Conservation (phyloP, 495 filamentous ascomycete genomes). For the Penicillium crystallinum region DNA sequence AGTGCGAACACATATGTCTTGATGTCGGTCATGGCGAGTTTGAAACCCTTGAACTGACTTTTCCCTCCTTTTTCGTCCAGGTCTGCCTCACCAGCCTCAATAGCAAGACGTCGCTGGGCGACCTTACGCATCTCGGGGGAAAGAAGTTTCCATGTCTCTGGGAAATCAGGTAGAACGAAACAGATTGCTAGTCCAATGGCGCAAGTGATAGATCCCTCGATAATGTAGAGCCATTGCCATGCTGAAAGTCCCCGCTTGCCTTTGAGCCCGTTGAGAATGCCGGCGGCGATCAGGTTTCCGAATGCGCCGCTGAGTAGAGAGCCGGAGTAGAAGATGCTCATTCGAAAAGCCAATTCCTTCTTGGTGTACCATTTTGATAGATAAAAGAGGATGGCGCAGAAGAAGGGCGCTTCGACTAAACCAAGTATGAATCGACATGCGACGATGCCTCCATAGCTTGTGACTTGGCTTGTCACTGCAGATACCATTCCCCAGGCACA, state of each 20-base stretch:
- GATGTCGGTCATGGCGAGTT: conserved; percentile 47
- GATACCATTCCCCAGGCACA: conserved; percentile 51
- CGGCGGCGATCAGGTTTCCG: conserved; percentile 57
- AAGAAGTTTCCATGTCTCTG: conserved; percentile 43
- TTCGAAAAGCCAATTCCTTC: conserved; percentile 52
- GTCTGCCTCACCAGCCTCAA: conserved; percentile 46
- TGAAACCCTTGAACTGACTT: conserved; percentile 45
- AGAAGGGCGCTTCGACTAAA: conserved; percentile 49
- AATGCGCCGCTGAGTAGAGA: conserved; percentile 60
- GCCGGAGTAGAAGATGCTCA: conserved; percentile 62
- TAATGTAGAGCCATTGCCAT: conserved; percentile 53
- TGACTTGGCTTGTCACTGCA: conserved; percentile 46
- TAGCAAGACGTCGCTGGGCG: conserved; percentile 45
- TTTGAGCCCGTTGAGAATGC: conserved; percentile 41
- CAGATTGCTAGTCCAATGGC: conserved; percentile 36
- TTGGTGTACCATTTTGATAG: conserved; percentile 58
- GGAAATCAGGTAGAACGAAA: conserved; percentile 46
- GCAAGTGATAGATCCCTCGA: conserved; percentile 41
- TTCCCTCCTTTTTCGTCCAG: conserved; percentile 44
- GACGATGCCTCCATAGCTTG: conserved; percentile 48
- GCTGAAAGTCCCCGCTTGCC: conserved; percentile 37
- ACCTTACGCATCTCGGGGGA: conserved; percentile 45
- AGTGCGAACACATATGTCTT: conserved; percentile 48
- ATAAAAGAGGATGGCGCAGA: conserved; percentile 49
- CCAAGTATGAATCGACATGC: conserved; percentile 51